Evolutionary conservation across 305 asterid species (phyloP).

Genomic region (Solanum hybrid): DNA sequence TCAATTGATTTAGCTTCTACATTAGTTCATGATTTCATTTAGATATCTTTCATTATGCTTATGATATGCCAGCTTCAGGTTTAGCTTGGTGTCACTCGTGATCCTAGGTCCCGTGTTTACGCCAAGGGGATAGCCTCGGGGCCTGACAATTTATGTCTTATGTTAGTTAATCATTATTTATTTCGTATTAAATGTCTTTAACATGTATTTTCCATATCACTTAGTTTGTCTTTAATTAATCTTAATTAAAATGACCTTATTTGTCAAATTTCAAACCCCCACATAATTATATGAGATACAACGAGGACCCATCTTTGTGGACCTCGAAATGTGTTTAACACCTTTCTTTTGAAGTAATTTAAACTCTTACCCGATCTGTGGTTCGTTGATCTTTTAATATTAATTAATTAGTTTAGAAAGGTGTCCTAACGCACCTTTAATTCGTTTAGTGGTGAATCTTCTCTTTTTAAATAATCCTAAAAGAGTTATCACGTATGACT

Average conservation of each 20-base stretch:
- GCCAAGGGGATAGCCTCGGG: too few species aligned
- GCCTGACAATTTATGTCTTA: neutral
- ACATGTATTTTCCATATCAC: neutral
- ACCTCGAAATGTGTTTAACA: neutral
- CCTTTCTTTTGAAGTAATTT: neutral
- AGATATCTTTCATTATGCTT: too few species aligned
- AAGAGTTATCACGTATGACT: neutral
- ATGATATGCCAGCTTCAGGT: too few species aligned
- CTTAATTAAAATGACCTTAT: neutral
- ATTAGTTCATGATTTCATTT: too few species aligned
- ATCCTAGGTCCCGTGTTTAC: too few species aligned
- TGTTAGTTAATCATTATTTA: neutral
- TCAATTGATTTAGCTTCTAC: too few species aligned
- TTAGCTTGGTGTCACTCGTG: too few species aligned
- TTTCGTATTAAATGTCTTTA: neutral
- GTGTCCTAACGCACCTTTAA: neutral
- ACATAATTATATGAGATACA: neutral
- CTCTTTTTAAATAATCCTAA: neutral
- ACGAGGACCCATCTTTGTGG: neutral
- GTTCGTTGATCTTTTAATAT: too few species aligned
- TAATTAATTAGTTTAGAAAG: neutral
- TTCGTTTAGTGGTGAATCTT: neutral
- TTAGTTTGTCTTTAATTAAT: neutral
- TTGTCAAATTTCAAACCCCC: neutral
- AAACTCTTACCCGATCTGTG: neutral